Base-by-base conservation (phyloP, 2,329 filamentous ascomycete genomes). In the Falciphora oryzae region DNA sequence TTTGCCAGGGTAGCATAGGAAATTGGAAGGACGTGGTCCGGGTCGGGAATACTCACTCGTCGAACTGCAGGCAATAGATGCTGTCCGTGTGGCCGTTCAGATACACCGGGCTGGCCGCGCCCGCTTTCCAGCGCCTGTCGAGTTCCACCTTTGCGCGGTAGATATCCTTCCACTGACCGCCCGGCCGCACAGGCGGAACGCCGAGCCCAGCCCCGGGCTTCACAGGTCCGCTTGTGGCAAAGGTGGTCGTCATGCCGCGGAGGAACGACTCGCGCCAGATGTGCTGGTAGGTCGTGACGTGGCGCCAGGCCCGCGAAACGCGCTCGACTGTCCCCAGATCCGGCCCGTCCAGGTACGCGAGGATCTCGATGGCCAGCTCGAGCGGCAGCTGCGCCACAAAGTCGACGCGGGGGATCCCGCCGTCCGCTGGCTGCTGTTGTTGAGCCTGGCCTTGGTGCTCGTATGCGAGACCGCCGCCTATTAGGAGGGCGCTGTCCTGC, bases 31-130 rank as follows among this genome's bases (percentile, higher is more conserved):
- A 25, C 31, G 10, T 10, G 7, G 32, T 35, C 28, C 1, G 16
- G 22, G 4, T 22, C 22, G 14, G 7, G 28, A 25, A 16, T 5
- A 80, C 89, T 71, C 84, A 93, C 89, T 98, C 94, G 75, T 99
- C 95, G 74, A 98, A 99, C 74, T 99, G 95, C 65, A 96, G 86
- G 76, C 95, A 99, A 78, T 99, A 99, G 65, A 99, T 96, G 69
- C 93, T 97, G 75, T 99, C 95, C 31, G 89, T 88, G 75, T 99
- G 95, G 2, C 95, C 95, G 71, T 95, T 92, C 28, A 99, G 83
- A 75, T 97, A 98, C 65, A 96, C 87, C 0, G 92, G 89, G 59
- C 87, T 89, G 11, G 93, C 91, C 69, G 89, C 88, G 65, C 91
- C 90, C 62, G 88, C 80, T 70, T 86, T 88, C 95, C 95, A 99